These are phyloP conservation scores for Leccinum sublutescens DNA, from an alignment of 768 basidiomycete genomes.

Conservation along the genomic window DNA sequence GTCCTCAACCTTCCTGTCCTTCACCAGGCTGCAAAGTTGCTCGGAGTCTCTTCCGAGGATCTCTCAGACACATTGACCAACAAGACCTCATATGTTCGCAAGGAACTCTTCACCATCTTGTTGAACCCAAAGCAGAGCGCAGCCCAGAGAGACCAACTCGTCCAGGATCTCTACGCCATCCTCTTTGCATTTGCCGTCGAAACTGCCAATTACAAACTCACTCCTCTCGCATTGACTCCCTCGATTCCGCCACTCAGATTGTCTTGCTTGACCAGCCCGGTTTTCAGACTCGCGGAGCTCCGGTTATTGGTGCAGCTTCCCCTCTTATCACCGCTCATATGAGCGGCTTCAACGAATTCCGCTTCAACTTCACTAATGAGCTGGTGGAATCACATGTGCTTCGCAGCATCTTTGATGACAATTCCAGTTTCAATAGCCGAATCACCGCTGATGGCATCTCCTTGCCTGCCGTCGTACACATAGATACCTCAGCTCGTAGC, in stretches of 20 bases:
- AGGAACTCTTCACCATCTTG: conserved; percentile 57
- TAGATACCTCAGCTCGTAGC: conserved; percentile 53
- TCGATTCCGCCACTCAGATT: conserved; percentile 45
- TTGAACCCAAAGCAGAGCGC: conserved; percentile 51
- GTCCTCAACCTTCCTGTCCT: conserved; percentile 47
- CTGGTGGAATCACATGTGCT: conserved; percentile 56
- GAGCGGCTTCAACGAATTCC: conserved; percentile 62
- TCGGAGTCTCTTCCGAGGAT: conserved; percentile 55
- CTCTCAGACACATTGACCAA: conserved; percentile 53
- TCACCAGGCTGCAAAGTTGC: conserved; percentile 46
- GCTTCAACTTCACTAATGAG: conserved; percentile 59
- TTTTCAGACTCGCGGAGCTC: conserved; percentile 51
- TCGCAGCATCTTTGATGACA: conserved; percentile 53
- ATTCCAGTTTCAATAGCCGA: conserved; percentile 43
- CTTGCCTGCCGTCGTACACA: conserved; percentile 45
- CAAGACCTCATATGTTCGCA: conserved; percentile 56
- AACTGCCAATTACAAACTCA: conserved; percentile 57
- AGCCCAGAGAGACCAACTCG: conserved; percentile 51
- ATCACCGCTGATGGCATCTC: conserved; percentile 51
- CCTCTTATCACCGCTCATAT: conserved; percentile 56
- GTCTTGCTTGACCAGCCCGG: conserved; percentile 55
- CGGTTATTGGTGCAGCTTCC: conserved; percentile 38
- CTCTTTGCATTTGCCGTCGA: conserved; percentile 63
- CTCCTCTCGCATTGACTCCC: conserved; percentile 42
- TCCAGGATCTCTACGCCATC: conserved; percentile 60